Evolutionary conservation across 768 basidiomycete species (phyloP).

Genomic region (Stropharia rugosoannulata): DNA sequence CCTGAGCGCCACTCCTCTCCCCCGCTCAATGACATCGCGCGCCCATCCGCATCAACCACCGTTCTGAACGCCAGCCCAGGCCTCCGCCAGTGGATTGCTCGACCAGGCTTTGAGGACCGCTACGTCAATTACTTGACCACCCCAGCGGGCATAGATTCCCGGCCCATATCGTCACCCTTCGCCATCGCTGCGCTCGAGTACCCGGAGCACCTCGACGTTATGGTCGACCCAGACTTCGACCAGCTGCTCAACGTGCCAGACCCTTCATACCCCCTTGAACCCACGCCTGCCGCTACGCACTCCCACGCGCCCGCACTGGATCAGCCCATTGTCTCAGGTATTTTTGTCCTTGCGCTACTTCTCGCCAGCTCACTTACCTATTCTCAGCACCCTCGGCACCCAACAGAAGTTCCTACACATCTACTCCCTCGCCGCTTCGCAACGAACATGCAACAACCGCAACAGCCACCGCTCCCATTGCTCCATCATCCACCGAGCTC

Average conservation of each 20-base stretch:
- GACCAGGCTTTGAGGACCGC: conserved; percentile 78
- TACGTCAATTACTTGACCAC: conserved; percentile 50
- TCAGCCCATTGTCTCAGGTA: conserved; percentile 15
- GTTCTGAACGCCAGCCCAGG: conserved; percentile 49
- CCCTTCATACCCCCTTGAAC: conserved; percentile 12
- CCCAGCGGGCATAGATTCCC: conserved; percentile 32
- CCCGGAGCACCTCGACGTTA: conserved; percentile 62
- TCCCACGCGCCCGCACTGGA: conserved; percentile 18
- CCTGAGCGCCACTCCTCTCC: conserved; percentile 22
- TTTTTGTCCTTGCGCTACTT: conserved; percentile 13
- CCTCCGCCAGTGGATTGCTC: conserved; percentile 65
- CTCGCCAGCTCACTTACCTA: conserved; percentile 5
- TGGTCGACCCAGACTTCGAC: conserved; percentile 50
- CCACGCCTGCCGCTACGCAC: conserved; percentile 13
- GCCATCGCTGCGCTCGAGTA: conserved; percentile 75
- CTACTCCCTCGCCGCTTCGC: conserved; percentile 51
- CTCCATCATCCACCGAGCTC: neutral
- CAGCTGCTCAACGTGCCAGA: conserved; percentile 19
- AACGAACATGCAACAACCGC: conserved; percentile 32
- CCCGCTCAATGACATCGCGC: conserved; percentile 23
- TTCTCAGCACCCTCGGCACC: conserved; percentile 20
- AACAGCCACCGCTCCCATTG: neutral
- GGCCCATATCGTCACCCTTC: conserved; percentile 42
- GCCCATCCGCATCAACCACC: conserved; percentile 28
- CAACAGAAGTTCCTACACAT: conserved; percentile 33